These are phyloP conservation scores for Byssochlamys sp. DNA, from an alignment of 2,329 filamentous ascomycete species.

Conservation along the genomic window DNA sequence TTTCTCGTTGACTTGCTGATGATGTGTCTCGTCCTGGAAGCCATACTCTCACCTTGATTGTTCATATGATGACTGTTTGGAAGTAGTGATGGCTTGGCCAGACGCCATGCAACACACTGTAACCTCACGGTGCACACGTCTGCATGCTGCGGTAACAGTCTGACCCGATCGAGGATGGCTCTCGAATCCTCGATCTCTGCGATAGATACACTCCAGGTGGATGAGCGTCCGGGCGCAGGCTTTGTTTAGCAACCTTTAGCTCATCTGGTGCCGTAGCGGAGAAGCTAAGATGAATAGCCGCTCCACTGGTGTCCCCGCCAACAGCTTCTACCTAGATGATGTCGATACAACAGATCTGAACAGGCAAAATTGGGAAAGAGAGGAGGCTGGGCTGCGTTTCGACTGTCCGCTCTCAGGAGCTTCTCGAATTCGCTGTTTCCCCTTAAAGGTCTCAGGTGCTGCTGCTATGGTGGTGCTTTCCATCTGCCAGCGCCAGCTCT, in stretches of 20 bases:
- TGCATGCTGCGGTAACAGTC: background rate
- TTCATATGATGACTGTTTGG: background rate
- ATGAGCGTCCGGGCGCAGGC: background rate
- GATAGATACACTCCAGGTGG: background rate
- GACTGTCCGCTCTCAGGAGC: background rate
- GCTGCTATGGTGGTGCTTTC: background rate
- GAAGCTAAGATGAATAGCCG: background rate
- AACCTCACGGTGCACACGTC: background rate
- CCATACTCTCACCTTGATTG: background rate
- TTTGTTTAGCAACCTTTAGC: background rate
- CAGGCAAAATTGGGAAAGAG: background rate
- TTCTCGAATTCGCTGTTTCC: background rate
- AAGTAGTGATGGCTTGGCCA: background rate
- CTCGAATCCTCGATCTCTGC: background rate
- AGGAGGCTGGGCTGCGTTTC: background rate
- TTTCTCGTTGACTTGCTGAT: background rate
- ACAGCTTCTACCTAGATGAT: background rate
- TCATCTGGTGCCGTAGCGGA: background rate
- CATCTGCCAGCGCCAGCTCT: background rate
- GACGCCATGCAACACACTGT: background rate
- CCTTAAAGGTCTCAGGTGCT: background rate
- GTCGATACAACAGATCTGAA: background rate
- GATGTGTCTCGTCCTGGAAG: background rate
- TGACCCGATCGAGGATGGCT: background rate
- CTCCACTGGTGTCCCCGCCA: background rate